These are phyloP conservation scores for Paragyromitra xinjiangensis DNA, from an alignment of 495 filamentous ascomycete species.

Conservation along the genomic window DNA sequence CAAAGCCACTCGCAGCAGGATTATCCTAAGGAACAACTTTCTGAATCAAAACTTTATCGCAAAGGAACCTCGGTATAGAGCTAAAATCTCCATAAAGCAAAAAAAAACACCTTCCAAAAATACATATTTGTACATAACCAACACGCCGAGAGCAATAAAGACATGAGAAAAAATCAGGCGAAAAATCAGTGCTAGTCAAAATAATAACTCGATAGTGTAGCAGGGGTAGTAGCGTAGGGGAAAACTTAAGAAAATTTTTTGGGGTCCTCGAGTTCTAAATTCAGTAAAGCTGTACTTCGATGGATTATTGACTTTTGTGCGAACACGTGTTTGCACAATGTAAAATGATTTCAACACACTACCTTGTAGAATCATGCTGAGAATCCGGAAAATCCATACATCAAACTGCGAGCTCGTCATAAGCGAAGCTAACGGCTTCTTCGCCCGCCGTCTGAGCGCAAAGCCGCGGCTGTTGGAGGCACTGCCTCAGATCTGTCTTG, in stretches of 20 bases:
- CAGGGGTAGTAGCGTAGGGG: conserved; percentile 28
- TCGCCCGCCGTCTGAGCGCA: conserved; percentile 43
- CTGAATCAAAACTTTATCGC: conserved; percentile 14
- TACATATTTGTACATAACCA: conserved; percentile 48
- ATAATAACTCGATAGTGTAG: conserved; percentile 14
- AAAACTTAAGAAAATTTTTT: conserved; percentile 30
- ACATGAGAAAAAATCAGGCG: conserved; percentile 17
- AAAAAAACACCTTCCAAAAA: conserved; percentile 48
- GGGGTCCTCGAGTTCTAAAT: background rate
- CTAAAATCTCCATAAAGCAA: conserved; percentile 15
- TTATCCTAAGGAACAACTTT: conserved; percentile 20
- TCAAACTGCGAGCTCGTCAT: background rate
- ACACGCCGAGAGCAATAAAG: conserved; percentile 41
- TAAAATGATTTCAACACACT: background rate
- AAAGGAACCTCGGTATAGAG: conserved; percentile 2
- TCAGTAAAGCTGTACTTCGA: background rate
- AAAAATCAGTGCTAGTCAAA: conserved; percentile 35
- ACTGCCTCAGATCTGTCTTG: conserved; percentile 40
- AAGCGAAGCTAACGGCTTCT: conserved; percentile 40
- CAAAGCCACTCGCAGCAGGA: conserved; percentile 1
- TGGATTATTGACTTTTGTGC: background rate
- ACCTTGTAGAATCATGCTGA: background rate
- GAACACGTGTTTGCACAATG: background rate
- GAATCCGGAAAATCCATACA: background rate
- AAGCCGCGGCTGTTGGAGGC: conserved; percentile 21